Evolutionary conservation across 1,284 basidiomycete species (phyloP).

Genomic region (Austroboletus novae-zelandiae): DNA sequence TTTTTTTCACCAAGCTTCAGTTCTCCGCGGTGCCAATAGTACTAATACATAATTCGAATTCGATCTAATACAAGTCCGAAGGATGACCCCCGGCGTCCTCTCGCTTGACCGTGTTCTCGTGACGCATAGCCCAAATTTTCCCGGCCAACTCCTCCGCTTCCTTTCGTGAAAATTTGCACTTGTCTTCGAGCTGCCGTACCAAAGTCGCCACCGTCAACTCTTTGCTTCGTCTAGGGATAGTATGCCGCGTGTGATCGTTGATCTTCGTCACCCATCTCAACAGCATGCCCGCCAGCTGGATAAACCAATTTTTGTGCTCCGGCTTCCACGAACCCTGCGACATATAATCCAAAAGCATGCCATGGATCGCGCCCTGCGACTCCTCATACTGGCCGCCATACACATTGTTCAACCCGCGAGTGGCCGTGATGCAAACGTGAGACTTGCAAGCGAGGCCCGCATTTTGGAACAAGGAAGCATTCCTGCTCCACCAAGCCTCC

Average conservation of each 20-base stretch:
- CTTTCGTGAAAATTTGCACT: slow-evolving; percentile 10
- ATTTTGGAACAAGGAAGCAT: slow-evolving; percentile 7
- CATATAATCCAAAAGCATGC: slow-evolving; percentile 20
- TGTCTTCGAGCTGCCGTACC: slow-evolving; percentile 12
- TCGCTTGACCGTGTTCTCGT: slow-evolving; percentile 10
- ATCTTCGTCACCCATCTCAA: slow-evolving; percentile 17
- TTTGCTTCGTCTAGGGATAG: too few species aligned
- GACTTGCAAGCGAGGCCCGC: slow-evolving; percentile 14
- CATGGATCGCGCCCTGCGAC: slow-evolving; percentile 13
- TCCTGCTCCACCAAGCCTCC: slow-evolving; percentile 24
- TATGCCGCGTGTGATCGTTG: slow-evolving; percentile 3
- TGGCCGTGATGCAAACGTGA: slow-evolving; percentile 27
- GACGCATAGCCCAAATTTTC: slow-evolving; percentile 19
- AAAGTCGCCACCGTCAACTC: slow-evolving; percentile 17
- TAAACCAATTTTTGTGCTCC: slow-evolving; percentile 19
- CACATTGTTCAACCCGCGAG: slow-evolving; percentile 4
- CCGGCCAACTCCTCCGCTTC: slow-evolving; percentile 18
- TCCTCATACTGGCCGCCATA: slow-evolving; percentile 14
- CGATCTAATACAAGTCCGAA: background rate
- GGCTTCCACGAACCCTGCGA: slow-evolving; percentile 19
- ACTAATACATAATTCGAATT: background rate
- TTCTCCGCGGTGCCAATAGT: background rate
- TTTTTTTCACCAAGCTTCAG: too few species aligned
- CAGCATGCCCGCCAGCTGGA: slow-evolving; percentile 21
- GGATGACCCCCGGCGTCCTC: background rate